Evolutionary conservation across 2,329 filamentous ascomycete genomes (phyloP), one percentile per base, ranked within the genome.

Genomic region (Lizonia empirigonia): DNA sequence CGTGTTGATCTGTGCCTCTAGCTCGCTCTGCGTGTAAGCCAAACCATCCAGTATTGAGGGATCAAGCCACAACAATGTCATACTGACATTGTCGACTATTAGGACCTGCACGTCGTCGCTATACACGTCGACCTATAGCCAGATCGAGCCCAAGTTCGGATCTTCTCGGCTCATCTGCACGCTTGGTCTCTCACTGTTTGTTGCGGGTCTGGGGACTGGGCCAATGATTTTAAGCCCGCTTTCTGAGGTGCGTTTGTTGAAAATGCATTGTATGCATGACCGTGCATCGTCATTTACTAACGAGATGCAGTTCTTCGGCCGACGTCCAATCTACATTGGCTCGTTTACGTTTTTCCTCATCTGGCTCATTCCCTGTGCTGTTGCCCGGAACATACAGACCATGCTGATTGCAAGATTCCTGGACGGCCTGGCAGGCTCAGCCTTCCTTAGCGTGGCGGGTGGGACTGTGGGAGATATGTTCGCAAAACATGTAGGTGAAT

Each of bases 51-150:
- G 10, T 5, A 23, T 13, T n/a, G 24, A 24, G 16, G 15, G 9
- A 23, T n/a, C 7, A 26, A 32, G 30, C 33, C 50, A 37, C 37
- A 37, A 19, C 12, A 10, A 13, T 12, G 38, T 22, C 20, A 30
- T 23, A 23, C 58, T 60, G 36, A 60, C 26, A 23, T 10, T 18
- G 20, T 37, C 20, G 8, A 48, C 54, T 22, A 38, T 44, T 63
- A 91, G 88, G 45, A 96, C 91, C 7, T 91, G 87, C 68, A 85
- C 89, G 1, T 92, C 88, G 38, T 94, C 91, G n/a, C 85, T 96
- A 63, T 96, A 97, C 73, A 93, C 91, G 0, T 84, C 85, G 10
- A 94, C 89, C 0, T 97, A 96, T 71, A 69, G 65, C 15, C 88
- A 94, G 72, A 84, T 96, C 74, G 84, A 87, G 56, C 75, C 78